These are phyloP conservation scores for Ophiostoma sp. DNA, from an alignment of 2,329 filamentous ascomycete species.

Conservation along the genomic window DNA sequence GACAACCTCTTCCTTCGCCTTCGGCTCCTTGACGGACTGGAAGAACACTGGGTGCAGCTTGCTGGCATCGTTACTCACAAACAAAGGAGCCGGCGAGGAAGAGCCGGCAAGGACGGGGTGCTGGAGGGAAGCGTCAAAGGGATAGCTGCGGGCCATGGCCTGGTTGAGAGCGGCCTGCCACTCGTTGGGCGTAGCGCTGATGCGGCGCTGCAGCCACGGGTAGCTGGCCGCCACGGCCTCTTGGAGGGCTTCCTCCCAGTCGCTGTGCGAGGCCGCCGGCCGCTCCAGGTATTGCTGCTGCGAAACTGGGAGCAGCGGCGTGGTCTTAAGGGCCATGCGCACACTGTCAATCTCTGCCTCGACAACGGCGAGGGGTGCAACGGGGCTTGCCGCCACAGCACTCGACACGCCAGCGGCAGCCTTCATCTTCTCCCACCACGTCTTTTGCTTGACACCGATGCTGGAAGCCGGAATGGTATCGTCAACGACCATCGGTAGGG, in stretches of 20 bases:
- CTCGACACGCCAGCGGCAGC: slow-evolving; percentile 10
- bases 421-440: slow-evolving; percentile 31
- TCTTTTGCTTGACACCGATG: slow-evolving; percentile 27
- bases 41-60: slow-evolving; percentile 39
- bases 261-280: slow-evolving; percentile 25
- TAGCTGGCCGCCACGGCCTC: slow-evolving; percentile 39
- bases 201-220: slow-evolving; percentile 29
- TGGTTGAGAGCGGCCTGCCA: slow-evolving; percentile 44
- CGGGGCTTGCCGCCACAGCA: background rate
- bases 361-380: background rate
- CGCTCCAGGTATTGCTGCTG: slow-evolving; percentile 27
- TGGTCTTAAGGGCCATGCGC: slow-evolving; percentile 16
- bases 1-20: background rate
- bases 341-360: slow-evolving; percentile 17
- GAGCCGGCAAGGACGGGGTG: slow-evolving; percentile 40
- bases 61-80: slow-evolving; percentile 31
- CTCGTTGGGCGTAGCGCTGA: slow-evolving; percentile 34
- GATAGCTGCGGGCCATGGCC: slow-evolving; percentile 38
- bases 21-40: slow-evolving; percentile 24
- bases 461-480: slow-evolving; percentile 25
- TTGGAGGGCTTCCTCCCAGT: slow-evolving; percentile 42
- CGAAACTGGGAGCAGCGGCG: slow-evolving; percentile 20
- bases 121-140: slow-evolving; percentile 35
- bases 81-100: slow-evolving; percentile 29
- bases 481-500: slow-evolving; percentile 12